These are phyloP conservation scores for Penicillium paxilli DNA, from an alignment of 495 filamentous ascomycete species.

Conservation along the genomic window DNA sequence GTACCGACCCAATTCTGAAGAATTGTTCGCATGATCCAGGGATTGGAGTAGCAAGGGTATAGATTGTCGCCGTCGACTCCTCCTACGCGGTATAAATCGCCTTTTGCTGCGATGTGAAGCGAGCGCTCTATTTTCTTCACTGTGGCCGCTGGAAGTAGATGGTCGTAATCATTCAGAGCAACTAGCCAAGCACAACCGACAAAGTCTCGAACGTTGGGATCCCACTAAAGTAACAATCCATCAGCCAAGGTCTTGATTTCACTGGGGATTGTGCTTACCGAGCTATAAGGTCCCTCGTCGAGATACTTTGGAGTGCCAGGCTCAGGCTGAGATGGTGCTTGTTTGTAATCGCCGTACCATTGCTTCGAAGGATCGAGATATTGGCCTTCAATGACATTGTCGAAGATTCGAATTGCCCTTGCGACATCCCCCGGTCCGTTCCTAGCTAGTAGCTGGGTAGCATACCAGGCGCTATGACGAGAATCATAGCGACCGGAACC, in stretches of 20 bases:
- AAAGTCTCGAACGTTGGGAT: conserved; percentile 46
- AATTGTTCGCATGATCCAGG: conserved; percentile 45
- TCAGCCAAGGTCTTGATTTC: neutral
- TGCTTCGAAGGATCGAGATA: conserved; percentile 33
- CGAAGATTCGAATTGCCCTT: conserved; percentile 36
- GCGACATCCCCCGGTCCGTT: conserved; percentile 34
- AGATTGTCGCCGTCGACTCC: conserved; percentile 45
- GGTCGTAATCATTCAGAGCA: conserved; percentile 37
- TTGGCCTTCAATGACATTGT: conserved; percentile 39
- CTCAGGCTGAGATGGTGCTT: conserved; percentile 38
- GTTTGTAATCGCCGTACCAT: conserved; percentile 43
- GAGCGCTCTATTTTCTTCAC: conserved; percentile 30
- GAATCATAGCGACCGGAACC: conserved; percentile 27
- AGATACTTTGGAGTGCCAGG: conserved; percentile 36
- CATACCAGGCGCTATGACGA: conserved; percentile 40
- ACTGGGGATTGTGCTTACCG: conserved; percentile 3
- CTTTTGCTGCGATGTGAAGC: conserved; percentile 35
- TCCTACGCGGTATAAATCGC: conserved; percentile 43
- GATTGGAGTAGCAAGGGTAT: conserved; percentile 44
- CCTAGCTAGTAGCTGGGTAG: conserved; percentile 37
- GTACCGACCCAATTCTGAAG: conserved; percentile 35
- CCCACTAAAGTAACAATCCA: conserved; percentile 26
- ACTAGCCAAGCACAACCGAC: conserved; percentile 41
- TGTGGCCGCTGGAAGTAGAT: conserved; percentile 27
- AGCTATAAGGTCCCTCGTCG: conserved; percentile 16